Conservation (phyloP, 192 early-diverging fungal genomes). For the Entophlyctis luteolus region DNA sequence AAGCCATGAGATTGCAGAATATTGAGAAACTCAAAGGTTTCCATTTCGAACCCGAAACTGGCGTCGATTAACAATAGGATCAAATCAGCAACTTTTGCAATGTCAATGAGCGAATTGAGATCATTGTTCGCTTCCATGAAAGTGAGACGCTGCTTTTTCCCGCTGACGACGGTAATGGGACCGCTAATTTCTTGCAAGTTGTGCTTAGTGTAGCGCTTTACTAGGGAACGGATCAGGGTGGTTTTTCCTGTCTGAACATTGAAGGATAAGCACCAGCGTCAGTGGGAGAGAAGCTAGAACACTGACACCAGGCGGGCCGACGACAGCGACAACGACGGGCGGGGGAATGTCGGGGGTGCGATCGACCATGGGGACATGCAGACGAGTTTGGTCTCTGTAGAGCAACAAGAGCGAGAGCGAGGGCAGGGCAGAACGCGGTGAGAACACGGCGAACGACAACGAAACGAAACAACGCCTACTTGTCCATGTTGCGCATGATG, state of each 20-base stretch:
- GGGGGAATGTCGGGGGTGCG: slow-evolving; percentile 86
- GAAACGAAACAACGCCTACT: not conserved
- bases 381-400: slow-evolving; percentile 71
- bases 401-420: not conserved
- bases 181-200: slow-evolving; percentile 86
- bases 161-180: slow-evolving; percentile 94
- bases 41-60: slow-evolving; percentile 99
- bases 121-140: slow-evolving; percentile 98
- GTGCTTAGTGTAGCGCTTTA: slow-evolving; percentile 93
- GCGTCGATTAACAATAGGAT: slow-evolving; percentile 94
- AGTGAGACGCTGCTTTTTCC: slow-evolving; percentile 89
- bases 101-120: slow-evolving; percentile 94
- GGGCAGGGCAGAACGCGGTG: not conserved
- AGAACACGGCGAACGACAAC: not conserved
- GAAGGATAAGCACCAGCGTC: not conserved
- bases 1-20: slow-evolving; percentile 95
- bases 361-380: slow-evolving; percentile 94
- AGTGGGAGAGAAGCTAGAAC: not conserved
- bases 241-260: slow-evolving; percentile 80
- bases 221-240: slow-evolving; percentile 93
- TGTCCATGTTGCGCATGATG: slow-evolving; percentile 77
- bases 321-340: slow-evolving; percentile 90
- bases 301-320: slow-evolving; percentile 84
- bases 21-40: slow-evolving; percentile 99
- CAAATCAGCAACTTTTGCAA: slow-evolving; percentile 94